Percentiles rank a stretch among this genome's conserved stretches.
phyloP scores from a whole-genome alignment of 2,329 filamentous ascomycete genomes.

The Fusarium palustre region DNA sequence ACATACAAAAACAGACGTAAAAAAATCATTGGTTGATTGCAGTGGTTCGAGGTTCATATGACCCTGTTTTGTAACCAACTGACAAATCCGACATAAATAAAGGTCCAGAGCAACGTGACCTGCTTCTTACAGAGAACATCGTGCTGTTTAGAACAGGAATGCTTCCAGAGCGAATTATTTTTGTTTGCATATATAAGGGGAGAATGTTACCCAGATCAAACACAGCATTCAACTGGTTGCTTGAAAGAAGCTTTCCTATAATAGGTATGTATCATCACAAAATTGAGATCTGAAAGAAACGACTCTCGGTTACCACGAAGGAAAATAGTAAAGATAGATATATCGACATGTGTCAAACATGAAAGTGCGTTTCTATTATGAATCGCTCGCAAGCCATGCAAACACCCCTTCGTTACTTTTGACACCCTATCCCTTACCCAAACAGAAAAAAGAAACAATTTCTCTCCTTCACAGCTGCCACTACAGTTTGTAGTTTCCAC shows the following conservation, averaged over 20 bases:
- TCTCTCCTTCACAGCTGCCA: slow-evolving; percentile 52
- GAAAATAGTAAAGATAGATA: slow-evolving; percentile 11
- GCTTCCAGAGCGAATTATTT: background rate
- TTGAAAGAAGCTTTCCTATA: background rate
- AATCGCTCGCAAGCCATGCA: slow-evolving; percentile 41
- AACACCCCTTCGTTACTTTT: slow-evolving; percentile 33
- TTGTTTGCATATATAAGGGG: background rate
- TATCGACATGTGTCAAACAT: slow-evolving; percentile 31
- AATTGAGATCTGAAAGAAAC: background rate
- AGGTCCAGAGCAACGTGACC: background rate
- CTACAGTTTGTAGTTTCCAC: slow-evolving; percentile 73
- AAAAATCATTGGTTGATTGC: background rate
- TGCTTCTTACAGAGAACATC: background rate
- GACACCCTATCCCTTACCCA: slow-evolving; percentile 8
- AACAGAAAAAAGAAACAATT: slow-evolving; percentile 16
- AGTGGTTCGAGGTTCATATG: background rate
- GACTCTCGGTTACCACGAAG: background rate
- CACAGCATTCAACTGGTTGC: background rate
- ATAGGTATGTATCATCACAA: background rate
- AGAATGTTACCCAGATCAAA: background rate
- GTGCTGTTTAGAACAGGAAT: background rate
- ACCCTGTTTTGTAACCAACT: background rate
- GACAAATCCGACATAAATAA: background rate
- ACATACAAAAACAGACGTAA: background rate
- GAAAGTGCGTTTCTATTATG: slow-evolving; percentile 39